Base-by-base conservation (phyloP, 2,329 filamentous ascomycete genomes). In the Zymoseptoria tritici region DNA sequence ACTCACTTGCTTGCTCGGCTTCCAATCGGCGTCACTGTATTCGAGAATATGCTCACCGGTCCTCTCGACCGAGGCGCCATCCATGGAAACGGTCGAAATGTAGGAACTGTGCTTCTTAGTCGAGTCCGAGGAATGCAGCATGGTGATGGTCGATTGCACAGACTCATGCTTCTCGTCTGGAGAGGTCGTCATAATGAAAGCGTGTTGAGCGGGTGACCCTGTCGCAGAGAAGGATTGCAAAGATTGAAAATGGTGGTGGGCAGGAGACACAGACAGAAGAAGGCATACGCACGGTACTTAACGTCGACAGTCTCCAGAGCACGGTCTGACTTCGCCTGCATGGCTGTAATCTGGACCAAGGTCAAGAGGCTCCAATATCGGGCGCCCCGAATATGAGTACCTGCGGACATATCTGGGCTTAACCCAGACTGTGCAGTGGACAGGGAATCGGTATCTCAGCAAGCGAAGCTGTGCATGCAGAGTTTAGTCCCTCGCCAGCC, bases 11-110 rank as follows among this genome's bases (percentile, higher is more conserved):
- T 36, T 36, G 31, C 71, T 70, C 0, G 76, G 73, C 49, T 67
- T 74, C 76, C 77, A 78, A 59, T 57, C 46, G 36, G 36, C 36
- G 36, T 42, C 36, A 9, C 16, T 16, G 36, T 16, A 42, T 16
- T 42, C 36, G 36, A 42, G 36, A 42, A 2, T 42, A 8, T 42
- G 36, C 36, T 42, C 11, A 42, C 36, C 26, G 26, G 26, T 29
- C 26, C 4, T 29, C 26, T 29, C 26, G 26, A 29, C 26, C 26
- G 26, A 29, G 26, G 26, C 26, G 26, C 26, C 26, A 29, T 29
- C 26, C 26, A 29, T 8, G 36, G 11, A 42, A 9, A 42, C 16
- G 36, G 36, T 42, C 36, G 36, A 42, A 16, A 42, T 16, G 36
- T 16, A 16, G 11, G 36, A 42, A 9, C 11, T 42, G 36, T 42